A percentile compares a stretch with the other conserved stretches of the same genome.
phyloP scores from a whole-genome alignment of 192 early-diverging fungal genomes.

The Linnemannia schmuckeri region DNA sequence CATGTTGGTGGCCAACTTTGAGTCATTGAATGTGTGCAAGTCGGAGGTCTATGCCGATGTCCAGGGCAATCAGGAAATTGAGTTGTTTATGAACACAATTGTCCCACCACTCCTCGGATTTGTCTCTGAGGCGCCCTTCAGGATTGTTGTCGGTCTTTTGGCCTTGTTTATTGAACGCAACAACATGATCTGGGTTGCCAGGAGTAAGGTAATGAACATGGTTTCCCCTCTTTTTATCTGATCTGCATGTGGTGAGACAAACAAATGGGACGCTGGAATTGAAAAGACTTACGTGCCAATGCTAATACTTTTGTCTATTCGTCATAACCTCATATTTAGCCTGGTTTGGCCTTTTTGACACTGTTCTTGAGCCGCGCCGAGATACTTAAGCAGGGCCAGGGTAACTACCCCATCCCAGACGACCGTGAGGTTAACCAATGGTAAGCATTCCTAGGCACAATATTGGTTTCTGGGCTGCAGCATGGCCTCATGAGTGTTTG shows the following conservation, averaged over 20 bases:
- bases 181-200: conserved; percentile 88
- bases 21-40: conserved; percentile 77
- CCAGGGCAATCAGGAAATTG: conserved; percentile 73
- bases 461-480: conserved; percentile 5
- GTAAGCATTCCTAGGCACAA: conserved; percentile 31
- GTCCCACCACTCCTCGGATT: conserved; percentile 87
- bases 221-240: neutral
- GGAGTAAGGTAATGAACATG: conserved; percentile 67
- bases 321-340: conserved; percentile 37
- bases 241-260: conserved; percentile 5
- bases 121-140: conserved; percentile 86
- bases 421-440: conserved; percentile 70
- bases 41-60: conserved; percentile 62
- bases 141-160: conserved; percentile 84
- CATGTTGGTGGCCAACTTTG: conserved; percentile 81
- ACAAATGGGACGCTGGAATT: neutral
- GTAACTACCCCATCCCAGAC: conserved; percentile 64
- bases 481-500: neutral
- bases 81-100: conserved; percentile 90
- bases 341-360: conserved; percentile 90
- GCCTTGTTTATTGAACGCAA: conserved; percentile 90
- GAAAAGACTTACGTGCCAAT: neutral
- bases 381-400: conserved; percentile 83
- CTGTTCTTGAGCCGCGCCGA: conserved; percentile 92
- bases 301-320: conserved; percentile 7